Percentiles rank a stretch among this genome's conserved stretches.
Evolutionary conservation across 345 rosid species (phyloP).

Genomic region (Trapa incisa): DNA sequence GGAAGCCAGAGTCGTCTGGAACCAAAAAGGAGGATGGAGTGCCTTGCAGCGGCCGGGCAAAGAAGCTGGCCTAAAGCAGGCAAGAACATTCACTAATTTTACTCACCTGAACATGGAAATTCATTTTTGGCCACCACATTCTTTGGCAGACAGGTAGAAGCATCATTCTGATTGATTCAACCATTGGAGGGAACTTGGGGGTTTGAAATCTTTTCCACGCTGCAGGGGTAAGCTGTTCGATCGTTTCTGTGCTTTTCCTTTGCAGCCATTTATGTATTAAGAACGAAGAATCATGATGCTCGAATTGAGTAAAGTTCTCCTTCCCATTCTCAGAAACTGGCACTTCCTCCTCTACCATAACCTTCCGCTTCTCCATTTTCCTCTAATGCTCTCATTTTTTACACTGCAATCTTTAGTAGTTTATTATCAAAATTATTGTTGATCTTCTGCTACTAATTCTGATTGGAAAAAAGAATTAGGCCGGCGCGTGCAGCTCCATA

Average conservation of each 20-base stretch:
- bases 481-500: no score
- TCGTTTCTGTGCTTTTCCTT: neutral
- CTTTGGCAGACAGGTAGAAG: conserved; percentile 26
- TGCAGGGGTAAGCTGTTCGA: conserved; percentile 15
- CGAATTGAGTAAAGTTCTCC: neutral
- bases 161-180: conserved; percentile 19
- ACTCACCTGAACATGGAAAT: conserved; percentile 6
- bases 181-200: conserved; percentile 13
- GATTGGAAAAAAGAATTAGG: no score
- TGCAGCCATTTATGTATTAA: neutral
- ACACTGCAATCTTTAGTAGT: no score
- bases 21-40: conserved; percentile 70
- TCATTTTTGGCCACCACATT: conserved; percentile 14
- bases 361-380: neutral
- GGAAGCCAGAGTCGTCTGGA: conserved; percentile 83
- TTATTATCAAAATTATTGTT: no score
- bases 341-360: neutral
- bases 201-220: conserved; percentile 1
- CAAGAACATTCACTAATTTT: conserved; percentile 6
- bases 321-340: neutral
- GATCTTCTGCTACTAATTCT: no score
- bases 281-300: neutral
- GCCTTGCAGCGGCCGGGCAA: conserved; percentile 79
- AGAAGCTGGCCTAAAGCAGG: conserved; percentile 68
- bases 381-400: no score